phyloP scores from a whole-genome alignment of 225 moss, liverwort and hornwort genomes.

The Bryoerythrophyllum caledonicum region DNA sequence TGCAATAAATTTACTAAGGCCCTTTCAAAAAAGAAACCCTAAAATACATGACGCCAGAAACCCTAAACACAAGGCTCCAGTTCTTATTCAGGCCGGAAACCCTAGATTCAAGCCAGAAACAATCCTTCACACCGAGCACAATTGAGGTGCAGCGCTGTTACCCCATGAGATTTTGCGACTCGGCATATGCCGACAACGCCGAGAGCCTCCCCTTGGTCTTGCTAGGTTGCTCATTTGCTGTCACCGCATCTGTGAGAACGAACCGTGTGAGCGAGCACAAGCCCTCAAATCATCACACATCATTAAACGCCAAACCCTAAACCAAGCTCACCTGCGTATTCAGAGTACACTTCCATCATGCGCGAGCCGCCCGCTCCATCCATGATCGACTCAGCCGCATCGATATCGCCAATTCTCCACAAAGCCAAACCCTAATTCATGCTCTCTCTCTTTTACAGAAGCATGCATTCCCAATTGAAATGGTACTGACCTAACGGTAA shows the following conservation, averaged over 20 bases:
- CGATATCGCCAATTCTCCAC: no score
- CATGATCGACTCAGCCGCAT: slow-evolving; percentile 17
- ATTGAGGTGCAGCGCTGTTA: slow-evolving; percentile 29
- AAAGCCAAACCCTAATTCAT: no score
- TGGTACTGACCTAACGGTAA: no score
- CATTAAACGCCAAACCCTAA: not conserved
- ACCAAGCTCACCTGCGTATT: slow-evolving; percentile 52
- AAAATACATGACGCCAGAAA: not conserved
- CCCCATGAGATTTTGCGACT: slow-evolving; percentile 73
- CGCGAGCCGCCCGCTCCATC: slow-evolving; percentile 51
- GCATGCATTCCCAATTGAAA: no score
- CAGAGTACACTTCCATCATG: slow-evolving; percentile 60
- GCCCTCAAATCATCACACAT: not conserved
- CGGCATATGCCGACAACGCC: slow-evolving; percentile 54
- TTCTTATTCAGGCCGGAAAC: no score
- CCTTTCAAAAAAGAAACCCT: not conserved
- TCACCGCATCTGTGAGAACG: slow-evolving; percentile 50
- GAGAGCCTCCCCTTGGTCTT: slow-evolving; percentile 68
- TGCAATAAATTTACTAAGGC: not conserved
- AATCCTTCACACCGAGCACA: not conserved
- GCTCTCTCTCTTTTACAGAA: no score
- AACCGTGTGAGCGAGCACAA: not conserved
- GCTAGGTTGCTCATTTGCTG: slow-evolving; percentile 55
- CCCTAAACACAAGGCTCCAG: not conserved
- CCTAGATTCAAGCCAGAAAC: not conserved